Percentiles rank a stretch among this genome's conserved stretches.
These are phyloP conservation scores for Ophiocordyceps robertsii DNA, from an alignment of 2,329 filamentous ascomycete species.

Conservation along the genomic window DNA sequence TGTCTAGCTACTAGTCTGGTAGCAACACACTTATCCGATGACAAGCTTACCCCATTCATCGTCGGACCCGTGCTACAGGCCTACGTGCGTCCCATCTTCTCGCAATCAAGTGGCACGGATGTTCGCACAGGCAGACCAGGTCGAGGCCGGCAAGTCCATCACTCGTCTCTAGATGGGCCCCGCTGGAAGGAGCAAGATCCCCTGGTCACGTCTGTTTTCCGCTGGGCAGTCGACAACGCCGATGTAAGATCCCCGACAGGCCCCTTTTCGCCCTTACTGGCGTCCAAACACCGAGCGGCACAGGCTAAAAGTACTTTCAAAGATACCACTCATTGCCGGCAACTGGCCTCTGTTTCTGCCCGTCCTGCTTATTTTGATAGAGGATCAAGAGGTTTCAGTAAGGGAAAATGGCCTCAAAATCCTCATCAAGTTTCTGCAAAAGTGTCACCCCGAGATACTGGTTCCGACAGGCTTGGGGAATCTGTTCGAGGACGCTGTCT, in stretches of 20 bases:
- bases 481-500: constrained; percentile 56
- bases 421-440: constrained; percentile 39
- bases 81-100: constrained; percentile 57
- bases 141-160: constrained; percentile 2
- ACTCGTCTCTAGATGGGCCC: too few relatives aligned
- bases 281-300: background rate
- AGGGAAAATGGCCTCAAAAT: constrained; percentile 43
- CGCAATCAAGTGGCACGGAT: constrained; percentile 32
- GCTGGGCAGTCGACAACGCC: constrained; percentile 4
- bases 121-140: constrained; percentile 16
- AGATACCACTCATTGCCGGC: constrained; percentile 6
- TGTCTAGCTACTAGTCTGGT: constrained; percentile 19
- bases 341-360: constrained; percentile 60
- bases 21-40: constrained; percentile 8
- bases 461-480: constrained; percentile 48
- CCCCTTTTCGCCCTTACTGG: background rate
- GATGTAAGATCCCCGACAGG: background rate
- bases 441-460: constrained; percentile 39
- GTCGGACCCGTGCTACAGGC: constrained; percentile 43
- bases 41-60: constrained; percentile 24
- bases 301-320: background rate
- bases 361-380: constrained; percentile 53
- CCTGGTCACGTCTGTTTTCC: background rate
- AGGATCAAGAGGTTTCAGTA: constrained; percentile 42
- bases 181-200: constrained; percentile 1